These are phyloP conservation scores for Apiotrichum mycotoxinovorans DNA, from an alignment of 1,284 basidiomycete species.

Conservation along the genomic window DNA sequence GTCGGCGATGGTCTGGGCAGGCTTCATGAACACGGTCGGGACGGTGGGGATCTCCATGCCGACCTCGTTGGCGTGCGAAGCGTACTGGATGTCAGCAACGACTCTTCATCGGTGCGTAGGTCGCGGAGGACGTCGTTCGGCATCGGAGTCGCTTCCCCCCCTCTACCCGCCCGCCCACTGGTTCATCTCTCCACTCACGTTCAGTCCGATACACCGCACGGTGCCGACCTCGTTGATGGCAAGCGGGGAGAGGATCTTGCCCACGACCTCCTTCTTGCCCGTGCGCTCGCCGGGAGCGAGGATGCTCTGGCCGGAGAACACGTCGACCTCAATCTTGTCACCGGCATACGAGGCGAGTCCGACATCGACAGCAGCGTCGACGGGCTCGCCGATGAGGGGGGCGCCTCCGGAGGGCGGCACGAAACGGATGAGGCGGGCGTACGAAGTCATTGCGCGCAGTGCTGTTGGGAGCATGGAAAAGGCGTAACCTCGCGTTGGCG, in stretches of 20 bases:
- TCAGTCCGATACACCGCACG: constrained; percentile 46
- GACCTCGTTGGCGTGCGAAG: constrained; percentile 47
- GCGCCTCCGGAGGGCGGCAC: constrained; percentile 14
- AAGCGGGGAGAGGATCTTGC: constrained; percentile 44
- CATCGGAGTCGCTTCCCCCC: no score
- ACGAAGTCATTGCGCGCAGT: constrained; percentile 23
- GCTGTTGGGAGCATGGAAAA: constrained; percentile 13
- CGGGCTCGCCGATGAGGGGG: constrained; percentile 42
- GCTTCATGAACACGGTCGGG: constrained; percentile 46
- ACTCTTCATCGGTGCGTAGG: neutral
- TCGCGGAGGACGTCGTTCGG: neutral
- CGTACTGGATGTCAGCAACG: constrained; percentile 33
- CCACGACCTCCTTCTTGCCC: constrained; percentile 34
- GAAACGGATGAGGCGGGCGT: constrained; percentile 44
- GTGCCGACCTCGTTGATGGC: constrained; percentile 39
- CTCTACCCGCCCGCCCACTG: no score
- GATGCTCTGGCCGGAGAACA: constrained; percentile 38
- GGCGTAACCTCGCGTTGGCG: no score
- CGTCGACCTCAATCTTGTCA: constrained; percentile 34
- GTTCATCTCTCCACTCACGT: constrained; percentile 28
- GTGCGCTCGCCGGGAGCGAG: constrained; percentile 42
- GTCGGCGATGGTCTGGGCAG: constrained; percentile 34
- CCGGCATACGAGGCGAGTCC: constrained; percentile 42
- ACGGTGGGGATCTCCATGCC: constrained; percentile 33
- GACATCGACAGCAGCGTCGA: constrained; percentile 45